Evolutionary conservation across 805 yeast genomes (phyloP).

Genomic region (Tetrapisispora nanseiensis): DNA sequence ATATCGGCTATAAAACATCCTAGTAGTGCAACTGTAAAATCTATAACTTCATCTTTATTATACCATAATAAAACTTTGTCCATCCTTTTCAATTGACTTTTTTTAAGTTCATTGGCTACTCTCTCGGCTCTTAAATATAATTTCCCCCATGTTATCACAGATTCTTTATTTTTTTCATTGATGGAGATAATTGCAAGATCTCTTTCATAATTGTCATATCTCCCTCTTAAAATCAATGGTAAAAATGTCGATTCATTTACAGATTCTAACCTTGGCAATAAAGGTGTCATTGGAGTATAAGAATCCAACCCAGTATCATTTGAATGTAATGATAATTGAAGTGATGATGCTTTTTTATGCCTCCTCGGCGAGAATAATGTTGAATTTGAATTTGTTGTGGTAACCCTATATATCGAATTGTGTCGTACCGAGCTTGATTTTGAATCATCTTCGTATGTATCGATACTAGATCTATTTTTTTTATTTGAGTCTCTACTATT

Average conservation of each 20-base stretch:
- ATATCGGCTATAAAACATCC: constrained; percentile 92
- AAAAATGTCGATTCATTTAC: constrained; percentile 49
- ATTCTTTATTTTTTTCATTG: constrained; percentile 76
- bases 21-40: constrained; percentile 73
- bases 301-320: constrained; percentile 7
- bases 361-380: constrained; percentile 9
- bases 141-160: constrained; percentile 82
- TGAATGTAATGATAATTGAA: constrained; percentile 28
- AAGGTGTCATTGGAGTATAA: constrained; percentile 28
- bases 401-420: constrained; percentile 20
- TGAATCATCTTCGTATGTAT: background rate
- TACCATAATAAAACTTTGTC: constrained; percentile 80
- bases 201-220: constrained; percentile 56
- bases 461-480: background rate
- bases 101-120: constrained; percentile 50
- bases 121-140: constrained; percentile 74
- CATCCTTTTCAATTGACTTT: constrained; percentile 57
- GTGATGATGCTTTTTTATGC: constrained; percentile 13
- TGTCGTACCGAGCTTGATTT: constrained; percentile 2
- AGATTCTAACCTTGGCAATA: constrained; percentile 45
- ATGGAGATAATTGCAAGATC: constrained; percentile 65
- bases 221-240: constrained; percentile 58
- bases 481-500: background rate
- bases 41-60: constrained; percentile 73
- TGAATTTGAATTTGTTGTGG: constrained; percentile 25